Evolutionary conservation across 1,284 basidiomycete genomes (phyloP).

Genomic region (Ceratobasidium sp.): DNA sequence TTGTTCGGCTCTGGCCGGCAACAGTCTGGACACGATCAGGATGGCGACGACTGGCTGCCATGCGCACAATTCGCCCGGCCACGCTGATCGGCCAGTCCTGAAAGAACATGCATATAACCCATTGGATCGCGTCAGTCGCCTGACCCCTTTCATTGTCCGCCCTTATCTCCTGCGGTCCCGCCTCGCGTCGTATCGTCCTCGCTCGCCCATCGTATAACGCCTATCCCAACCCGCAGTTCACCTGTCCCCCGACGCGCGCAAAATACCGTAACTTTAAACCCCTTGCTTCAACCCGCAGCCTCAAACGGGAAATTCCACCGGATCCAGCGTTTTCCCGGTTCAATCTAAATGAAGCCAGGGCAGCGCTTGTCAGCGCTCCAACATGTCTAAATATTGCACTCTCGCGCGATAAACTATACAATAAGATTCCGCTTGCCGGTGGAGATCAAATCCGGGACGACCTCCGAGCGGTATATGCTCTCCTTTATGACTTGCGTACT

Average conservation of each 20-base stretch:
- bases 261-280: constrained; percentile 11
- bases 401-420: too few relatives aligned
- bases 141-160: constrained; percentile 24
- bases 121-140: neutral
- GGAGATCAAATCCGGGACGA: too few relatives aligned
- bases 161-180: neutral
- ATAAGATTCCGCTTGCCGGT: too few relatives aligned
- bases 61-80: too few relatives aligned
- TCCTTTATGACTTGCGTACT: too few relatives aligned
- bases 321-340: neutral
- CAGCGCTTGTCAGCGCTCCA: too few relatives aligned
- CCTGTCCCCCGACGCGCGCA: neutral
- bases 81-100: neutral
- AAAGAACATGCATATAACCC: neutral
- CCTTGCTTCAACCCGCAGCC: constrained; percentile 1
- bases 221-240: neutral
- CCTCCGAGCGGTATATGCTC: too few relatives aligned
- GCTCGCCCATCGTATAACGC: constrained; percentile 1
- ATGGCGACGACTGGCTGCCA: too few relatives aligned
- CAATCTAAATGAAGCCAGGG: too few relatives aligned
- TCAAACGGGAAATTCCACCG: neutral
- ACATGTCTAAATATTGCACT: too few relatives aligned
- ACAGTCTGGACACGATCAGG: too few relatives aligned
- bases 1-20: too few relatives aligned
- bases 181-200: constrained; percentile 21